phyloP scores from a whole-genome alignment of 2,329 filamentous ascomycete genomes.

The Monosporascus sp. region DNA sequence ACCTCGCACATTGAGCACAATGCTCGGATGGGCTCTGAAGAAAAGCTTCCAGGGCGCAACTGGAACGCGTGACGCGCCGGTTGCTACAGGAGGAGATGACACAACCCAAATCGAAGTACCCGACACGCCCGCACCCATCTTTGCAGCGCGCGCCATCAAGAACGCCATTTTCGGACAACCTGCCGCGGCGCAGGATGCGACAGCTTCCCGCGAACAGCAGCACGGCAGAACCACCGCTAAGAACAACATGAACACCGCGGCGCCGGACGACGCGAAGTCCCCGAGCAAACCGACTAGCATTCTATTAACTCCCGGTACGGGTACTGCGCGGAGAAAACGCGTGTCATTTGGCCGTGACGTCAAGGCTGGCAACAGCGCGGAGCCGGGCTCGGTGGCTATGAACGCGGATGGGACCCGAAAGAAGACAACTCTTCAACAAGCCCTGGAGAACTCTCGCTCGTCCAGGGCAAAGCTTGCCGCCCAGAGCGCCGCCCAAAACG shows the following conservation, averaged over 20 bases:
- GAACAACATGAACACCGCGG: constrained; percentile 14
- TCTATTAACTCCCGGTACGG: constrained; percentile 59
- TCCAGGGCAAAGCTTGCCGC: constrained; percentile 11
- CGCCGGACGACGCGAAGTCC: constrained; percentile 32
- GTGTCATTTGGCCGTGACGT: constrained; percentile 61
- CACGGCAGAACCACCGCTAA: constrained; percentile 21
- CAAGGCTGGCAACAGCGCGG: constrained; percentile 30
- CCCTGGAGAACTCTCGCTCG: constrained; percentile 24
- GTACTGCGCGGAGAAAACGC: constrained; percentile 54
- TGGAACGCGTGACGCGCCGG: constrained; percentile 27
- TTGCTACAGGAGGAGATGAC: constrained; percentile 29
- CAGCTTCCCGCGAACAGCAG: constrained; percentile 31
- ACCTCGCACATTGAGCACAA: constrained; percentile 22
- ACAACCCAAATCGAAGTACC: constrained; percentile 50
- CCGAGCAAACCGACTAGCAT: constrained; percentile 53
- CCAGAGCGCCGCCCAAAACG: constrained; percentile 6
- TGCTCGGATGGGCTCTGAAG: constrained; percentile 58
- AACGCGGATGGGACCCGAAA: constrained; percentile 14
- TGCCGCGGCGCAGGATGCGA: constrained; percentile 11
- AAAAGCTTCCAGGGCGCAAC: constrained; percentile 36
- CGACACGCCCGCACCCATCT: constrained; percentile 62
- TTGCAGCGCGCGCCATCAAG: constrained; percentile 60
- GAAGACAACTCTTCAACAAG: constrained; percentile 22
- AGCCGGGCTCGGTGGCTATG: constrained; percentile 12
- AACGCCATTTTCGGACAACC: constrained; percentile 60